phyloP scores from a whole-genome alignment of 768 basidiomycete genomes.

The Dentipellis fragilis region DNA sequence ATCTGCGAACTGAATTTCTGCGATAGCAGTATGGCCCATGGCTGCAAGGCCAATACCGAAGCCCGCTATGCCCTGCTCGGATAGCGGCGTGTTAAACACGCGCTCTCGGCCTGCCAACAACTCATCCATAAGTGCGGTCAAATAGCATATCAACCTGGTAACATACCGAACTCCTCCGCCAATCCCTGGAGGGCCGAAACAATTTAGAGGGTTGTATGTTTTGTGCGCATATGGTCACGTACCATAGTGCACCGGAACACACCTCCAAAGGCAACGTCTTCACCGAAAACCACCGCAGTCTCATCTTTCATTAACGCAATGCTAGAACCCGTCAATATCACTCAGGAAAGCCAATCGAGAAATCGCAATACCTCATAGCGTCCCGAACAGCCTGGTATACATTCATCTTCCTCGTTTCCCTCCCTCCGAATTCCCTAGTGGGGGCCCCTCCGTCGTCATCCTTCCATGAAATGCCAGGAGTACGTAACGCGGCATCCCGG shows the following conservation, averaged over 20 bases:
- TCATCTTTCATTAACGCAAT: slow-evolving; percentile 82
- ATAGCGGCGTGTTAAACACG: slow-evolving; percentile 91
- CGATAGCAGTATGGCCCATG: slow-evolving; percentile 93
- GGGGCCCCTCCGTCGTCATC: slow-evolving; percentile 44
- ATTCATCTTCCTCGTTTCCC: slow-evolving; percentile 93
- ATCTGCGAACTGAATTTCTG: slow-evolving; percentile 86
- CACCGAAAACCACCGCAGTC: slow-evolving; percentile 81
- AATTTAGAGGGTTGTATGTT: background rate
- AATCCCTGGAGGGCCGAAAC: slow-evolving; percentile 45
- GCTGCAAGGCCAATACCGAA: slow-evolving; percentile 87
- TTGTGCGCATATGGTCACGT: slow-evolving; percentile 3
- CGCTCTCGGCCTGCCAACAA: slow-evolving; percentile 62
- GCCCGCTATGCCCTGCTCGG: slow-evolving; percentile 90
- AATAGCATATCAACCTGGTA: background rate
- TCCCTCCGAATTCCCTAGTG: slow-evolving; percentile 47
- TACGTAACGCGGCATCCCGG: slow-evolving; percentile 61
- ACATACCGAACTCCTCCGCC: slow-evolving; percentile 83
- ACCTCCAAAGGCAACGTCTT: slow-evolving; percentile 88
- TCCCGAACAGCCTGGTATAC: slow-evolving; percentile 88
- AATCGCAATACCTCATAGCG: slow-evolving; percentile 60
- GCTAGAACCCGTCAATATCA: slow-evolving; percentile 24
- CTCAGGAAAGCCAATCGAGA: background rate
- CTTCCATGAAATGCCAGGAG: slow-evolving; percentile 62
- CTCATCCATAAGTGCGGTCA: background rate
- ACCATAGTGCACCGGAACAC: slow-evolving; percentile 94